Conservation (phyloP, 495 filamentous ascomycete genomes). For the Xylaria castorea region DNA sequence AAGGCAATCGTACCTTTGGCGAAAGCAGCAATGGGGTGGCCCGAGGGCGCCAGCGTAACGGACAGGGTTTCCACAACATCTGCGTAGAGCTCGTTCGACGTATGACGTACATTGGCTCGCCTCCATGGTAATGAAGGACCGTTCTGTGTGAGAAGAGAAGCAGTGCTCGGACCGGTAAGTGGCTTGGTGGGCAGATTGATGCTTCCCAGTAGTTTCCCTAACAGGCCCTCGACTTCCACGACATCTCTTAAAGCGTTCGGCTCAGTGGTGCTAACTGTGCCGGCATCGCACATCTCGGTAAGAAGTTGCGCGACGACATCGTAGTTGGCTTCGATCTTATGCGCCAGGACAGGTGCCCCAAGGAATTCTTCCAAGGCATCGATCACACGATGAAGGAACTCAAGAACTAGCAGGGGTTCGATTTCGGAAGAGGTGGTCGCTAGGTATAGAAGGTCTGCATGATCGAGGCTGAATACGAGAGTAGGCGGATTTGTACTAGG, state of each 20-base stretch:
- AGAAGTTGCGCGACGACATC: constrained; percentile 94
- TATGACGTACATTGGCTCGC: constrained; percentile 89
- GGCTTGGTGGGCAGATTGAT: constrained; percentile 71
- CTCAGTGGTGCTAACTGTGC: constrained; percentile 87
- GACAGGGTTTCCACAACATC: constrained; percentile 91
- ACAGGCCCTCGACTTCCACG: constrained; percentile 86
- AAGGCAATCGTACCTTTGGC: constrained; percentile 94
- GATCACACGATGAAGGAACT: constrained; percentile 92
- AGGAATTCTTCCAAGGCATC: constrained; percentile 96
- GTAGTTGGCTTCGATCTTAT: constrained; percentile 86
- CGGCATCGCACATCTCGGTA: constrained; percentile 96
- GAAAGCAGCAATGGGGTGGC: constrained; percentile 82
- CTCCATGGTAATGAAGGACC: constrained; percentile 76
- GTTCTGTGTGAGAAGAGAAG: constrained; percentile 48
- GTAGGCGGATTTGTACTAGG: constrained; percentile 84
- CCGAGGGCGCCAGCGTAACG: constrained; percentile 88
- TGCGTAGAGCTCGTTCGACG: constrained; percentile 95
- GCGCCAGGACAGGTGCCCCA: constrained; percentile 82
- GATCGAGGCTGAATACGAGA: constrained; percentile 82
- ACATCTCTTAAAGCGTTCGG: constrained; percentile 90
- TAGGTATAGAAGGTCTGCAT: constrained; percentile 88
- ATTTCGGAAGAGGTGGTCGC: constrained; percentile 81
- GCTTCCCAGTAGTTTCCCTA: constrained; percentile 89
- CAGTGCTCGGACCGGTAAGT: constrained; percentile 32
- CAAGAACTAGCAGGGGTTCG: constrained; percentile 92